These are phyloP conservation scores for Ceratobasidium sp. DNA, from an alignment of 1,284 basidiomycete genomes.

Conservation along the genomic window DNA sequence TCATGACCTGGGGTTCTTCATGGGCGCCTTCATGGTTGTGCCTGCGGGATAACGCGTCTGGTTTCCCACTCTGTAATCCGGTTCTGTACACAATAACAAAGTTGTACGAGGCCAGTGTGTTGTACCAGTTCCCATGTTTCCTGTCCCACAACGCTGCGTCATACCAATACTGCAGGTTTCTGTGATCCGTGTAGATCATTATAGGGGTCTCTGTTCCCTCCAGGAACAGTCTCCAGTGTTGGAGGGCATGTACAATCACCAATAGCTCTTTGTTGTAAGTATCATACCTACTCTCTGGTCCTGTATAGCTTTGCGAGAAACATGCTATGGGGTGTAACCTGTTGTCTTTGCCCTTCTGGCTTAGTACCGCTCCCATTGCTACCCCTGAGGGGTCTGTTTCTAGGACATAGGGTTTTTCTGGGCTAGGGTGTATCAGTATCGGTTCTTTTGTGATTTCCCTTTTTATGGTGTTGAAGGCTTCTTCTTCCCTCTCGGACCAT, in stretches of 20 bases:
- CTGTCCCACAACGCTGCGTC: slow-evolving; percentile 53
- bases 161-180: slow-evolving; percentile 15
- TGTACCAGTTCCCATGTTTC: not conserved
- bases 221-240: slow-evolving; percentile 52
- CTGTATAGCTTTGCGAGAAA: not conserved
- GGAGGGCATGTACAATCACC: slow-evolving; percentile 44
- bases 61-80: slow-evolving; percentile 18
- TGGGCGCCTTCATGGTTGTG: slow-evolving; percentile 42
- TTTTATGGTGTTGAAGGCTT: slow-evolving; percentile 54
- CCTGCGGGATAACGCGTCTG: slow-evolving; percentile 53
- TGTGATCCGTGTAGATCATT: slow-evolving; percentile 18
- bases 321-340: slow-evolving; percentile 7
- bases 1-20: slow-evolving; percentile 14
- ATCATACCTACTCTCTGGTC: too few relatives aligned
- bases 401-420: slow-evolving; percentile 2
- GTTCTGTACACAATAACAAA: not conserved
- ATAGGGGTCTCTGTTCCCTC: slow-evolving; percentile 46
- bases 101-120: not conserved
- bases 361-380: slow-evolving; percentile 13
- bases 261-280: not conserved
- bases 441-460: slow-evolving; percentile 25
- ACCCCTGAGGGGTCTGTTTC: slow-evolving; percentile 29
- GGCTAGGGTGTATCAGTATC: slow-evolving; percentile 8
- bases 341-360: not conserved
- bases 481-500: slow-evolving; percentile 46